Evolutionary conservation across 805 yeast genomes (phyloP).

Genomic region (Nadsonia fulvescens): DNA sequence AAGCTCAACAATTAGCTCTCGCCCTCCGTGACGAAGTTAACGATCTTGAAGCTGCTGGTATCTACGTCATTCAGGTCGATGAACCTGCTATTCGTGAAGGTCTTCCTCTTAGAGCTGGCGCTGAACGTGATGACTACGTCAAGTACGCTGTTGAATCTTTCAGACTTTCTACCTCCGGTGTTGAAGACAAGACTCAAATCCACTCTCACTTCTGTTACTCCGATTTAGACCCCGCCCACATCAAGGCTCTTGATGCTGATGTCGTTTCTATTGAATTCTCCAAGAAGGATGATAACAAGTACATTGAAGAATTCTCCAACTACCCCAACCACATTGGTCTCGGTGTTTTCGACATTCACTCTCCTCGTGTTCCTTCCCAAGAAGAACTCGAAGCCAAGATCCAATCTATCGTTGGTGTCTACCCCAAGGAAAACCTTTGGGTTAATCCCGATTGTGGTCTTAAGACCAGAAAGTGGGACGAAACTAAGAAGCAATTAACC

Average conservation of each 20-base stretch:
- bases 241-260: constrained; percentile 98
- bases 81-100: constrained; percentile 99
- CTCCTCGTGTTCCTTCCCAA: constrained; percentile 98
- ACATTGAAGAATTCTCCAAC: constrained; percentile 92
- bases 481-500: constrained; percentile 84
- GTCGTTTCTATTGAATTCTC: constrained; percentile 98
- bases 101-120: constrained; percentile 96
- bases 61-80: constrained; percentile 94
- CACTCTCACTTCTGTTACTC: constrained; percentile 99
- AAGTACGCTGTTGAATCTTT: constrained; percentile 98
- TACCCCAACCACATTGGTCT: constrained; percentile 99
- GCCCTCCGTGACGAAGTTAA: constrained; percentile 97
- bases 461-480: constrained; percentile 99
- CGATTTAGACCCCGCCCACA: constrained; percentile 97
- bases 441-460: constrained; percentile 99
- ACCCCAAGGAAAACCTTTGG: constrained; percentile 98
- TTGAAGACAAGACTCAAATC: constrained; percentile 84
- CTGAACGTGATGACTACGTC: constrained; percentile 90
- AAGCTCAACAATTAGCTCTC: constrained; percentile 90
- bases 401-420: constrained; percentile 83
- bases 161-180: constrained; percentile 99
- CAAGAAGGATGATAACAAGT: constrained; percentile 97
- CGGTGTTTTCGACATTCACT: constrained; percentile 97
- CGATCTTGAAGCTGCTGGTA: constrained; percentile 97
- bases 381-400: constrained; percentile 91